phyloP scores from a whole-genome alignment of 805 yeast species.

The Metschnikowia chrysomelidarum region DNA sequence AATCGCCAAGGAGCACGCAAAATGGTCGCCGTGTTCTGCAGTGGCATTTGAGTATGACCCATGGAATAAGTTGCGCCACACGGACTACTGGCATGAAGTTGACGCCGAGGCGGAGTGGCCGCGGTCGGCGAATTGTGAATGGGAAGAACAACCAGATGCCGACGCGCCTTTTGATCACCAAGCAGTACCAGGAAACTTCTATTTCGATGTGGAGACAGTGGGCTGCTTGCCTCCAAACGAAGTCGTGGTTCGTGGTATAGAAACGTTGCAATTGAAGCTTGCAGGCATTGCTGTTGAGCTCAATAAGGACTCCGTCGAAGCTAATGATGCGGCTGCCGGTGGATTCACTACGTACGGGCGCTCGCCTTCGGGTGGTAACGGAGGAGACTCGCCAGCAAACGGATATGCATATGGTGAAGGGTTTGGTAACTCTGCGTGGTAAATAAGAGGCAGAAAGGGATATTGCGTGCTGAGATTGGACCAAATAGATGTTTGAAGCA shows the following conservation, averaged over 20 bases:
- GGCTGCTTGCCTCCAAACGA: conserved; percentile 88
- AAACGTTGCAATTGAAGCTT: conserved; percentile 81
- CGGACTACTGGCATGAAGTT: conserved; percentile 95
- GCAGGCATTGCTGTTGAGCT: conserved; percentile 82
- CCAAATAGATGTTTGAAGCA: not conserved
- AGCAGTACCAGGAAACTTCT: conserved; percentile 79
- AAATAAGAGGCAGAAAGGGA: too few species aligned
- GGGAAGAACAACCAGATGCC: conserved; percentile 93
- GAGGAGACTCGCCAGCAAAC: conserved; percentile 27
- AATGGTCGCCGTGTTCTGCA: conserved; percentile 97
- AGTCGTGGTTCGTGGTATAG: conserved; percentile 81
- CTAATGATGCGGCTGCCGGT: conserved; percentile 42
- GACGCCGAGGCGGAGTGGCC: conserved; percentile 95
- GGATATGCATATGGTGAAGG: conserved; percentile 32
- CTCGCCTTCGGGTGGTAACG: conserved; percentile 34
- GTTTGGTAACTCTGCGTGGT: conserved; percentile 36
- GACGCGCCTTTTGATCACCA: conserved; percentile 82
- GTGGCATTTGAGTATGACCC: conserved; percentile 97
- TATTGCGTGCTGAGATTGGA: not conserved
- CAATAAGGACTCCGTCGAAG: conserved; percentile 42
- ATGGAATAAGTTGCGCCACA: conserved; percentile 96
- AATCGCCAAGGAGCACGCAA: conserved; percentile 95
- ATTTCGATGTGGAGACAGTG: conserved; percentile 88
- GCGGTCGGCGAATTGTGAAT: conserved; percentile 77
- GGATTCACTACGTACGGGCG: conserved; percentile 50